Evolutionary conservation across 2,329 filamentous ascomycete genomes (phyloP).

Genomic region (Mycogone perniciosa): DNA sequence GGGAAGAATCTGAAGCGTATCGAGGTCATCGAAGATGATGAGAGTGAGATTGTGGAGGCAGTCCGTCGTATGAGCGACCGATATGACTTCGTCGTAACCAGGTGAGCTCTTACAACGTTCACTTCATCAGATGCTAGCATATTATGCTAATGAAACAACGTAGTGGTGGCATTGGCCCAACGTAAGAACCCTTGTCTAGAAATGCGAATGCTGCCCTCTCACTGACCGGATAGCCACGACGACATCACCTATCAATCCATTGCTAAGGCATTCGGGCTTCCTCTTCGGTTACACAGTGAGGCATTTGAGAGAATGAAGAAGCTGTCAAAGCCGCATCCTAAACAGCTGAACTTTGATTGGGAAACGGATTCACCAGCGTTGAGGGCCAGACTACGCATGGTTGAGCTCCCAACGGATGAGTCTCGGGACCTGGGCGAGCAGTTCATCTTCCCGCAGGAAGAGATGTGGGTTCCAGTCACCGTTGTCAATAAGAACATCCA

Average conservation of each 20-base stretch:
- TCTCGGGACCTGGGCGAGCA: constrained; percentile 60
- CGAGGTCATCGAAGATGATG: constrained; percentile 91
- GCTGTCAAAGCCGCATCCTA: constrained; percentile 66
- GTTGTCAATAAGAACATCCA: constrained; percentile 91
- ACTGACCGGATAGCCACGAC: constrained; percentile 62
- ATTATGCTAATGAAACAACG: not conserved
- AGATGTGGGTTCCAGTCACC: constrained; percentile 84
- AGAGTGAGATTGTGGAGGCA: constrained; percentile 82
- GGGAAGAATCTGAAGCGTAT: constrained; percentile 67
- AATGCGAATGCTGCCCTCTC: not conserved
- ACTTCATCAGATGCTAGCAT: not conserved
- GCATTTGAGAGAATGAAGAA: constrained; percentile 78
- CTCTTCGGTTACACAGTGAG: constrained; percentile 68
- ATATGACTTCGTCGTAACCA: constrained; percentile 94
- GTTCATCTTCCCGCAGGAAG: constrained; percentile 69
- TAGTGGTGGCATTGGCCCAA: constrained; percentile 89
- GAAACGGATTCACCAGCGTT: constrained; percentile 71
- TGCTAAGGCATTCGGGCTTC: constrained; percentile 76
- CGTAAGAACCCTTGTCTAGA: constrained; percentile 47
- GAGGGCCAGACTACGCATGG: constrained; percentile 84
- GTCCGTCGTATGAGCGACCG: constrained; percentile 77
- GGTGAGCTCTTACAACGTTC: constrained; percentile 30
- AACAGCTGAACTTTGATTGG: constrained; percentile 75
- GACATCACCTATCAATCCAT: constrained; percentile 97
- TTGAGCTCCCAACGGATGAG: constrained; percentile 73